These are phyloP conservation scores for Trichoderma semiorbis DNA, from an alignment of 2,329 filamentous ascomycete genomes.

Conservation along the genomic window DNA sequence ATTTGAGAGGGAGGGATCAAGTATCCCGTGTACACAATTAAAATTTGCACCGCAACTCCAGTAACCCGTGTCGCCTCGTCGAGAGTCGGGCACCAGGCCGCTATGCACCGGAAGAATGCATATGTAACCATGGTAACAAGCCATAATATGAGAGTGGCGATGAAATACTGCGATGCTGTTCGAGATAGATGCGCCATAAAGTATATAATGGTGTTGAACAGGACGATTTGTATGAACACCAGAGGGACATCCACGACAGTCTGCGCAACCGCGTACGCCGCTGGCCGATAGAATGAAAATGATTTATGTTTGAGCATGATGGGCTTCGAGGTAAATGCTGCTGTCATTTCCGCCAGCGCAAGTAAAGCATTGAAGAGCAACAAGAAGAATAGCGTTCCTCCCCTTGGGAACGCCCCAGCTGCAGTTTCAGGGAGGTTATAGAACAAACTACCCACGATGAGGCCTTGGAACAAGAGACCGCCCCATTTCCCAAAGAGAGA, in stretches of 20 bases:
- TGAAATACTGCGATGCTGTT: slow-evolving; percentile 64
- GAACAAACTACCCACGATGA: slow-evolving; percentile 79
- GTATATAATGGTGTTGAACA: slow-evolving; percentile 71
- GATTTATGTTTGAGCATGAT: slow-evolving; percentile 69
- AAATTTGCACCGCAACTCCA: slow-evolving; percentile 55
- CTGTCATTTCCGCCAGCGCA: slow-evolving; percentile 70
- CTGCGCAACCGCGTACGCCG: slow-evolving; percentile 54
- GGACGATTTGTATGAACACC: slow-evolving; percentile 61
- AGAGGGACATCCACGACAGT: slow-evolving; percentile 57
- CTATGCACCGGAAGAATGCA: slow-evolving; percentile 57
- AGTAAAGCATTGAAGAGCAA: slow-evolving; percentile 59
- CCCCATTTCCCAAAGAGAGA: slow-evolving; percentile 77
- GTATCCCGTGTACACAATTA: slow-evolving; percentile 68
- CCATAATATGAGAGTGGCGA: slow-evolving; percentile 60
- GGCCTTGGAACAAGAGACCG: slow-evolving; percentile 68
- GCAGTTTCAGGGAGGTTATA: slow-evolving; percentile 62
- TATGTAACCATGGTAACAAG: slow-evolving; percentile 55
- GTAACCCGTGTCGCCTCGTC: slow-evolving; percentile 61
- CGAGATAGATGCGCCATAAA: slow-evolving; percentile 72
- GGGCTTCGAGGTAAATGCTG: slow-evolving; percentile 59
- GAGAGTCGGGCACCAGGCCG: slow-evolving; percentile 56
- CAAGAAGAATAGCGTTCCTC: slow-evolving; percentile 48
- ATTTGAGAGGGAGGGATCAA: slow-evolving; percentile 56
- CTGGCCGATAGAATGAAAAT: slow-evolving; percentile 64
- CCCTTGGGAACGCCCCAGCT: slow-evolving; percentile 58